phyloP scores from a whole-genome alignment of 495 filamentous ascomycete genomes.

The Aspergillus carlsbadensis region DNA sequence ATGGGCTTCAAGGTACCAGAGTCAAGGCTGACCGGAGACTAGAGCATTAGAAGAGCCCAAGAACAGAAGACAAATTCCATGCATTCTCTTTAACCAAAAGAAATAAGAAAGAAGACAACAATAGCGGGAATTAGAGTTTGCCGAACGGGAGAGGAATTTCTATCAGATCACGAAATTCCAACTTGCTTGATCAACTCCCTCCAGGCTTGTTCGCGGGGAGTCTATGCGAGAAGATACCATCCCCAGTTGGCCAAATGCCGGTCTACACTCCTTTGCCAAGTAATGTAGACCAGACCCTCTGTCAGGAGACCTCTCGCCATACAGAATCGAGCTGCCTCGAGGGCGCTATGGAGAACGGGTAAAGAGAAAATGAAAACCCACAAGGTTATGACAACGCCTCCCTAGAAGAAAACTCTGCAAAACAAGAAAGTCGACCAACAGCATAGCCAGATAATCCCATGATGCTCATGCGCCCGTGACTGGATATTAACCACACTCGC shows the following conservation, averaged over 20 bases:
- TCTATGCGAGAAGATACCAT: conserved; percentile 22
- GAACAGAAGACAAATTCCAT: conserved; percentile 28
- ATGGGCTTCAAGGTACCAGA: neutral
- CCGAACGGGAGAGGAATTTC: conserved; percentile 30
- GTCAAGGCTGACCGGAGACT: conserved; percentile 4
- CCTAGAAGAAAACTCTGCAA: conserved; percentile 52
- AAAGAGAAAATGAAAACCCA: conserved; percentile 43
- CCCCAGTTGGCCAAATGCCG: conserved; percentile 21
- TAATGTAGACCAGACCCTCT: conserved; percentile 17
- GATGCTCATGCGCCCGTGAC: conserved; percentile 35
- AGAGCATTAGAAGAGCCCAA: conserved; percentile 9
- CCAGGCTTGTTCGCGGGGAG: conserved; percentile 14
- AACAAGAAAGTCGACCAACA: conserved; percentile 50
- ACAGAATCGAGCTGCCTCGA: conserved; percentile 22
- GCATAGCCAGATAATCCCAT: conserved; percentile 39
- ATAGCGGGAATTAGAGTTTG: conserved; percentile 24
- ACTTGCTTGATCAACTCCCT: conserved; percentile 23
- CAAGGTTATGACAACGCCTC: conserved; percentile 53
- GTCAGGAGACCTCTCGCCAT: conserved; percentile 19
- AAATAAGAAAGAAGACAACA: conserved; percentile 25
- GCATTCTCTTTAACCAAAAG: conserved; percentile 41
- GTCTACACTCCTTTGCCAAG: conserved; percentile 18
- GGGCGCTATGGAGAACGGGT: conserved; percentile 28
- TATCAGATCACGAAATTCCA: conserved; percentile 35
- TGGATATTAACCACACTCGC: conserved; percentile 47